These are phyloP conservation scores for Fusarium sarcochroum DNA, from an alignment of 2,329 filamentous ascomycete genomes.

Conservation along the genomic window DNA sequence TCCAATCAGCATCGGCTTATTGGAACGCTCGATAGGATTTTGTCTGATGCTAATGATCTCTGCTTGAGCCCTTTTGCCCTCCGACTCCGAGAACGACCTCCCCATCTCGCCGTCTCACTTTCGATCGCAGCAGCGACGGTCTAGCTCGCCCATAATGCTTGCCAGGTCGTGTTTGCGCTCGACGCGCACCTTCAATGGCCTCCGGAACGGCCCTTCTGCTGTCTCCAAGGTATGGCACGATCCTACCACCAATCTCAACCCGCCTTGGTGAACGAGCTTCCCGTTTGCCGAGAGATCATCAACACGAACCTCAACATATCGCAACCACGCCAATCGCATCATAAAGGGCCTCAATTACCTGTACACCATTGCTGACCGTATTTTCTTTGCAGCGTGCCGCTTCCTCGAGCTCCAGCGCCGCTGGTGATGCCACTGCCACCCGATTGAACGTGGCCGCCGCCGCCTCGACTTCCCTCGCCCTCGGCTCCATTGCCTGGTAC, in stretches of 20 bases:
- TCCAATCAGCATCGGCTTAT: conserved; percentile 61
- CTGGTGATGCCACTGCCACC: conserved; percentile 78
- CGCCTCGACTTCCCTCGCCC: conserved; percentile 87
- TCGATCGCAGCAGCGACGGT: conserved; percentile 57
- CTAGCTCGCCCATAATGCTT: conserved; percentile 80
- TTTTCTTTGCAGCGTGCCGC: conserved; percentile 68
- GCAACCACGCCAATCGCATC: conserved; percentile 51
- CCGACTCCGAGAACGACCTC: conserved; percentile 56
- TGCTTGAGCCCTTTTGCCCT: conserved; percentile 57
- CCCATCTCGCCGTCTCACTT: conserved; percentile 54
- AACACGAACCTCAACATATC: conserved; percentile 43
- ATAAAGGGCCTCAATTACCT: conserved; percentile 33
- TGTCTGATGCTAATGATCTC: conserved; percentile 56
- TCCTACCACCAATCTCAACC: conserved; percentile 46
- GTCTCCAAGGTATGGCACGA: conserved; percentile 78
- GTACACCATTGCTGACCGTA: conserved; percentile 56
- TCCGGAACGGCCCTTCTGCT: conserved; percentile 79
- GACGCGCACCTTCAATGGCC: conserved; percentile 85
- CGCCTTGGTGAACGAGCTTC: conserved; percentile 40
- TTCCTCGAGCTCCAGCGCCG: conserved; percentile 81
- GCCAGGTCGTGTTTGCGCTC: conserved; percentile 92
- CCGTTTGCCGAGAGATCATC: conserved; percentile 55
- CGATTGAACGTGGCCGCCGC: conserved; percentile 88
- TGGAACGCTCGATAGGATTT: conserved; percentile 60
- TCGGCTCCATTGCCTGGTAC: conserved; percentile 96